Base-by-base conservation (phyloP, 805 yeast species). In the Metahyphopichia silvanorum region DNA sequence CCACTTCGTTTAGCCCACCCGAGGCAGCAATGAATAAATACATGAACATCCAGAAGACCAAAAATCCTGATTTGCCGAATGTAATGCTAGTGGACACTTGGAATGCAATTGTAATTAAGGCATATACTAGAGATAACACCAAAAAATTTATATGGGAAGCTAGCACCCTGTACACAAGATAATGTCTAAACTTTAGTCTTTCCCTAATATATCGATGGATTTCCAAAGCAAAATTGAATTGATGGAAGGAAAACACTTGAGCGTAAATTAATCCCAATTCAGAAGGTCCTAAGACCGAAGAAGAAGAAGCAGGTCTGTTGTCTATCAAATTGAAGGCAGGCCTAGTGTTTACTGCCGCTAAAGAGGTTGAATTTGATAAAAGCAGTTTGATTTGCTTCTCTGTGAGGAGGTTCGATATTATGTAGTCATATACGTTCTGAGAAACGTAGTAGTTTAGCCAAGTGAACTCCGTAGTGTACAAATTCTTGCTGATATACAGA, bases 251-350 rank as follows among this genome's bases (percentile, higher is more conserved):
- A 34, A 59, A 57, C 16, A 60, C 33, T 30, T 44, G 51, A 8
- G 63, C 59, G 34, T 60, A 60, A 13, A 60, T 47, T 21, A 60
- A 39, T 4, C 64, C 66, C 23, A 60, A 35, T 35, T 55, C 60
- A 4, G 60, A 46, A 5, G 66, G 65, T 1, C 64, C 65, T 15
- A 60, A 35, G 5, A 46, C 51, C 3, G 48, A 55, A 5, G 62
- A 23, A 6, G 47, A 35, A 8, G 12, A 15, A 1, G 50, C 28
- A 3, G 52, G 55, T 7, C 54, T 43, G 30, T 42, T 21, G 34
- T 60, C 60, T 2, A 43, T 31, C 16, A 47, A 19, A 19, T 43
- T 40, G 30, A 60, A 42, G 6, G 40, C 33, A 9, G 66, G 64
- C 19, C 42, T 42, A 10, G 43, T 35, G 4, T 47, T 39, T 15